phyloP scores from a whole-genome alignment of 2,329 filamentous ascomycete species.

The Cercospora brassicicola region DNA sequence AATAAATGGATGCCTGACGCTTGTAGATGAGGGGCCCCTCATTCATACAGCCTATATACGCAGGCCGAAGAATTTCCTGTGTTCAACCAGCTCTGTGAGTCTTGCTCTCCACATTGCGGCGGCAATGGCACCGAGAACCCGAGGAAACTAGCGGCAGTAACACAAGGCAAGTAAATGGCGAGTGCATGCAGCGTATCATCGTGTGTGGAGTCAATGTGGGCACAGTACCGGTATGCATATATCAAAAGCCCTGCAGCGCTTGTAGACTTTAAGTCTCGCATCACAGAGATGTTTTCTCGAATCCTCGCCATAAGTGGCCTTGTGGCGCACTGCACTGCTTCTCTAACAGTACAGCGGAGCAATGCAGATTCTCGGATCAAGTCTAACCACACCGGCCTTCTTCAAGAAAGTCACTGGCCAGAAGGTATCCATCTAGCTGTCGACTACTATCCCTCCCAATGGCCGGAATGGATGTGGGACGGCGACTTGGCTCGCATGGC shows the following conservation, averaged over 20 bases:
- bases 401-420: slow-evolving; percentile 24
- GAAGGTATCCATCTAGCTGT: slow-evolving; percentile 26
- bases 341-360: background rate
- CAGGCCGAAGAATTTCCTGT: background rate
- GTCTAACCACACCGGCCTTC: slow-evolving; percentile 10
- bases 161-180: background rate
- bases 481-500: slow-evolving; percentile 26
- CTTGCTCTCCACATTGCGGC: background rate
- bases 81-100: background rate
- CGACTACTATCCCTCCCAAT: slow-evolving; percentile 33
- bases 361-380: background rate
- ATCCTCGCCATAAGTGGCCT: background rate
- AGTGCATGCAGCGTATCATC: background rate
- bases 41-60: background rate
- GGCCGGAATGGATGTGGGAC: slow-evolving; percentile 34
- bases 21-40: background rate
- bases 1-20: background rate
- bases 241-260: background rate
- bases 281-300: background rate
- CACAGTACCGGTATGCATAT: background rate
- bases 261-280: background rate
- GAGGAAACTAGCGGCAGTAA: background rate
- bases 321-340: background rate
- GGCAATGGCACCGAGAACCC: background rate
- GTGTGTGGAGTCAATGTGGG: background rate